Evolutionary conservation across 768 basidiomycete species (phyloP), one percentile per base, ranked within the genome.

Genomic region (Calocybe cyanea): DNA sequence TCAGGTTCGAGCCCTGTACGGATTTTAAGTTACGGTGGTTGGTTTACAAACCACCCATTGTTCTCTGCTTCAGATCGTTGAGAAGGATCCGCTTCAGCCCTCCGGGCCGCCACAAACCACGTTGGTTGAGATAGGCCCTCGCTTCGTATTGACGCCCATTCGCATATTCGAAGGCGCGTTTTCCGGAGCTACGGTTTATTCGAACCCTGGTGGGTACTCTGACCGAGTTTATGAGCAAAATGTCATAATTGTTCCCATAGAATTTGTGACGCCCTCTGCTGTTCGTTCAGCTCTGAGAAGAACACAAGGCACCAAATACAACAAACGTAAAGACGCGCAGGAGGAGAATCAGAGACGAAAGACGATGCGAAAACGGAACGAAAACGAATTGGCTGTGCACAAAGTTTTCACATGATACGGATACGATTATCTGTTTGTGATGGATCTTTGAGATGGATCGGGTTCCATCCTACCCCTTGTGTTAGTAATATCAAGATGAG

Each of bases 151-250:
- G 41, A 95, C 92, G 28, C 96, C 96, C 8, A 97, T 99, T 57
- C 83, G 92, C 44, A 94, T 99, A 48, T 99, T 99, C 60, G 96
- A 99, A 64, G 96, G 96, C 8, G 92, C 93, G 2, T 98, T 99
- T 69, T 78, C 83, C 49, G 96, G 96, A 17, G 90, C 90, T 10
- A 95, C 92, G 2, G 85, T 99, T 18, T 99, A 85, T 63, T 92
- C 92, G 20, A 99, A 99, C 69, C 87, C 91, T 62, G 92, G 92
- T 92, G 56, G 50, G 78, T 64, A n/a, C n/a, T n/a, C n/a, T n/a
- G n/a, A n/a, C n/a, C 43, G 40, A 43, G 19, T 25, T 14, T 36
- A 4, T 2, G 17, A 2, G 18, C 11, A 35, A 32, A 25, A 32
- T 37, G 35, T 46, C 18, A 53, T 42, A 3, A 17, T 23, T 46